phyloP scores from a whole-genome alignment of 2,329 filamentous ascomycete species.

The Fusarium xyrophilum region DNA sequence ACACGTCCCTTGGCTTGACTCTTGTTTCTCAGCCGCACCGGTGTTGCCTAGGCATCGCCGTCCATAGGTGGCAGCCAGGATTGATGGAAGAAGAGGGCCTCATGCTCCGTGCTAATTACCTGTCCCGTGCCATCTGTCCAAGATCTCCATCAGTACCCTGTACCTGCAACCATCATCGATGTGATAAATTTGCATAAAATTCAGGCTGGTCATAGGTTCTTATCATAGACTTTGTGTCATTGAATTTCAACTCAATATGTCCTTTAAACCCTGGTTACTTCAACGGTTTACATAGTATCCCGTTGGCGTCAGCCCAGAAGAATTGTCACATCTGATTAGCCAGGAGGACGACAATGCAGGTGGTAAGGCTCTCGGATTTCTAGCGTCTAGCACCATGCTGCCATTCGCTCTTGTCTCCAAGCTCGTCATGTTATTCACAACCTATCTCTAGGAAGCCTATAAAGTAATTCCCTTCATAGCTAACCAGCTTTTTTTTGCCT shows the following conservation, averaged over 20 bases:
- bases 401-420: too few species aligned
- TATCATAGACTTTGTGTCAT: too few species aligned
- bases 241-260: too few species aligned
- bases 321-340: rapidly evolving
- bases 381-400: too few species aligned
- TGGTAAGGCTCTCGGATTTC: too few species aligned
- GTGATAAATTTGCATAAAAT: too few species aligned
- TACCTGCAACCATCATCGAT: not conserved
- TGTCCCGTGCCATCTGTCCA: rapidly evolving
- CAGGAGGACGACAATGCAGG: too few species aligned
- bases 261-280: too few species aligned
- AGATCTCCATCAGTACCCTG: not conserved
- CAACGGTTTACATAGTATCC: too few species aligned
- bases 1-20: rapidly evolving
- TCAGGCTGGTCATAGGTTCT: too few species aligned
- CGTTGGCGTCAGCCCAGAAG: too few species aligned
- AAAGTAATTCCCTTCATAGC: not conserved
- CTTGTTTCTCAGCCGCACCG: not conserved
- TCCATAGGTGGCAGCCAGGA: rapidly evolving
- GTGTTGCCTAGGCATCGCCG: rapidly evolving
- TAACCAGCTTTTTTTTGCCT: slow-evolving; percentile 3
- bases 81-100: rapidly evolving
- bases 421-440: too few species aligned
- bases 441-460: not conserved
- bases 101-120: not conserved